These are phyloP conservation scores for Bretschneidera sinensis DNA, from an alignment of 345 rosid genomes.

Conservation along the genomic window DNA sequence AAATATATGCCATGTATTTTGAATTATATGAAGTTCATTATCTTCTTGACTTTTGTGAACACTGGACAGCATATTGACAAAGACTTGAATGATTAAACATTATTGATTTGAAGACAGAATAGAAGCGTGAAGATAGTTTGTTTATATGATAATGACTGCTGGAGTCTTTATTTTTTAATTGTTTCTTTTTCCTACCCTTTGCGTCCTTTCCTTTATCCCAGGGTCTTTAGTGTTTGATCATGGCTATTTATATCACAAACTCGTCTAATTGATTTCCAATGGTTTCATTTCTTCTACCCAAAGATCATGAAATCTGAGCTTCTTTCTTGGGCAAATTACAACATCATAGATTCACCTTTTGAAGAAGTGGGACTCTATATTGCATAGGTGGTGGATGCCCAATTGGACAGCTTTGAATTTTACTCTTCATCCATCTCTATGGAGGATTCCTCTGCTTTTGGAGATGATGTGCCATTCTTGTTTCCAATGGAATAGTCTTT, in stretches of 20 bases:
- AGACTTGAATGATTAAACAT: constrained; percentile 13
- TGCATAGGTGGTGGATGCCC: constrained; percentile 12
- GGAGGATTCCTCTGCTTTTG: constrained; percentile 17
- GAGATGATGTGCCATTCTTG: constrained; percentile 5
- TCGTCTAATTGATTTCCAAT: too few species aligned
- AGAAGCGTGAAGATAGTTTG: constrained; percentile 5
- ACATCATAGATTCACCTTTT: neutral
- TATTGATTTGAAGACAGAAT: too few species aligned
- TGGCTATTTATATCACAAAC: constrained; percentile 7
- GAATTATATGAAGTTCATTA: neutral
- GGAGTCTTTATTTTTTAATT: too few species aligned
- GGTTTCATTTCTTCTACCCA: too few species aligned
- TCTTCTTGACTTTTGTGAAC: neutral
- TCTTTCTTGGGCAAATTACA: constrained; percentile 10
- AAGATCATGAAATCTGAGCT: too few species aligned
- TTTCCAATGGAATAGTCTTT: constrained; percentile 6
- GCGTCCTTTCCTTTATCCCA: neutral
- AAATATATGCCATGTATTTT: neutral
- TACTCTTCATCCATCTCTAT: constrained; percentile 12
- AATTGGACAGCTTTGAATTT: constrained; percentile 16
- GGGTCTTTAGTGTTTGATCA: constrained; percentile 1
- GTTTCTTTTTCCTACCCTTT: neutral
- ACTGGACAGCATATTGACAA: constrained; percentile 13
- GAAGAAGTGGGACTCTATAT: constrained; percentile 20
- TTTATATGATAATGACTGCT: constrained; percentile 3